These are phyloP conservation scores for Metarhizium guizhouense DNA, from an alignment of 2,329 filamentous ascomycete genomes.

Conservation along the genomic window DNA sequence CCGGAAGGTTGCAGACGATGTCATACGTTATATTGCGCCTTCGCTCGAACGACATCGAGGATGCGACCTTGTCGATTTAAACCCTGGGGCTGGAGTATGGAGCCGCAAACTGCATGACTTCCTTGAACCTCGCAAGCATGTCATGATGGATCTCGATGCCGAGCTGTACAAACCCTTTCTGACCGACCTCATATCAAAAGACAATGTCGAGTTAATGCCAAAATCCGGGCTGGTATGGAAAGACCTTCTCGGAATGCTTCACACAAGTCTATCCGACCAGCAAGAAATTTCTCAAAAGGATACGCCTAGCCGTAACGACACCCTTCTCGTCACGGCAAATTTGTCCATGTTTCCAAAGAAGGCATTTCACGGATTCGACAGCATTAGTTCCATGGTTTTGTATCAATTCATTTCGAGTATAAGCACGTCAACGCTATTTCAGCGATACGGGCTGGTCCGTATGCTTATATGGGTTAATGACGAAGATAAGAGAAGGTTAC, in stretches of 20 bases:
- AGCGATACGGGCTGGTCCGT: conserved; percentile 69
- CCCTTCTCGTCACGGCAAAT: conserved; percentile 65
- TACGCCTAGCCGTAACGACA: conserved; percentile 52
- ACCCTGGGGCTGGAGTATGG: conserved; percentile 72
- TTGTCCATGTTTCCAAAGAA: conserved; percentile 46
- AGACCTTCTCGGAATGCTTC: conserved; percentile 46
- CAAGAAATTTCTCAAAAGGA: conserved; percentile 26
- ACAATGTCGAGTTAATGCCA: conserved; percentile 40
- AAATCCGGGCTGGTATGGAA: conserved; percentile 51
- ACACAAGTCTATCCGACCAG: conserved; percentile 46
- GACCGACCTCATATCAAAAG: conserved; percentile 40
- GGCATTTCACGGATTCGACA: conserved; percentile 41
- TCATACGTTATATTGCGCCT: conserved; percentile 59
- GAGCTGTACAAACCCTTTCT: conserved; percentile 53
- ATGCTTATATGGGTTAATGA: conserved; percentile 66
- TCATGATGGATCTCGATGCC: conserved; percentile 68
- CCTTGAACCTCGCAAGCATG: conserved; percentile 70
- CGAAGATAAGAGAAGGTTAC: conserved; percentile 44
- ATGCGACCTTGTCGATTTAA: conserved; percentile 80
- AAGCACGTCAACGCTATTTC: conserved; percentile 50
- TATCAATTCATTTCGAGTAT: conserved; percentile 54
- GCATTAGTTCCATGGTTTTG: conserved; percentile 47
- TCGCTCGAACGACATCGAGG: conserved; percentile 62
- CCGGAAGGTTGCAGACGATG: conserved; percentile 45
- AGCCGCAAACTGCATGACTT: conserved; percentile 66